Percentiles rank a stretch among this genome's conserved stretches.
phyloP scores from a whole-genome alignment of 2,329 filamentous ascomycete genomes.

The Aspergillus sp. region DNA sequence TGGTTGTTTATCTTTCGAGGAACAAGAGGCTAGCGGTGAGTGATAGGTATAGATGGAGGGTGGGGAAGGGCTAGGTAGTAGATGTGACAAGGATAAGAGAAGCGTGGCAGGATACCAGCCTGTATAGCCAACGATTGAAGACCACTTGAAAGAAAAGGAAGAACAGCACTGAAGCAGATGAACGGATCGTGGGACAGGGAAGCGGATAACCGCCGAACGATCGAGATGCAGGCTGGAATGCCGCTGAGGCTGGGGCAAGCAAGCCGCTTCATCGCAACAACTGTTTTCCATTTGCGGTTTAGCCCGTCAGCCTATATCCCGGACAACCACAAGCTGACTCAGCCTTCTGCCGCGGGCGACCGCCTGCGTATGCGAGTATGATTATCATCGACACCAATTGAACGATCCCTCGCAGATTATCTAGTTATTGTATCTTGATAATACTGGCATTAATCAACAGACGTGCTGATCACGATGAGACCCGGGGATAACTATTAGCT shows the following conservation, averaged over 20 bases:
- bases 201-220: conserved; percentile 10
- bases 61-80: conserved; percentile 7
- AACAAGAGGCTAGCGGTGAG: conserved; percentile 14
- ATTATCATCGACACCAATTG: no score
- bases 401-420: no score
- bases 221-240: conserved; percentile 13
- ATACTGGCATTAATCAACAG: no score
- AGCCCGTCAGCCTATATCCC: conserved; percentile 42
- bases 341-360: conserved; percentile 19
- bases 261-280: conserved; percentile 28
- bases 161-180: conserved; percentile 1
- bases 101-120: not conserved
- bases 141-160: not conserved
- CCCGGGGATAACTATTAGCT: no score
- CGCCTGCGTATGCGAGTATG: conserved; percentile 21
- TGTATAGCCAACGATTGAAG: not conserved
- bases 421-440: no score
- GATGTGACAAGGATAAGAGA: not conserved
- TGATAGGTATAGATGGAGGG: conserved; percentile 6
- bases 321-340: conserved; percentile 40
- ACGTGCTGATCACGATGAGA: no score
- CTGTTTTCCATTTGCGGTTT: conserved; percentile 44
- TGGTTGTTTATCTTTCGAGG: conserved; percentile 6
- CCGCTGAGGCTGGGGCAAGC: conserved; percentile 13
- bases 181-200: not conserved